A percentile compares a stretch with the other conserved stretches of the same genome.
Evolutionary conservation across 495 filamentous ascomycete genomes (phyloP).

Genomic region (Aspergillus nidulans): DNA sequence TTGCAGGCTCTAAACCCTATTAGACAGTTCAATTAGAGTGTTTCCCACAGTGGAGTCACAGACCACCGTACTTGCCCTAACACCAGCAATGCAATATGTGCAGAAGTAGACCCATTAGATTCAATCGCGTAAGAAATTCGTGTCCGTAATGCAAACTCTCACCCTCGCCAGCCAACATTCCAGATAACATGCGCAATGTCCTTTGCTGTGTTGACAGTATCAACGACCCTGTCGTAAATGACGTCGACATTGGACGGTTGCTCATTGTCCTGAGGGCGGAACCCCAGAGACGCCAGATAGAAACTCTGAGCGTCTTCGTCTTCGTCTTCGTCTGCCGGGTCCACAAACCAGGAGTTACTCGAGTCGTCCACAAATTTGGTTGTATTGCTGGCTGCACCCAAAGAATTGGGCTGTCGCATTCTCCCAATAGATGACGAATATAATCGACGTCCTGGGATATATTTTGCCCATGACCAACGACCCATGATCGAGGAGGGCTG

Average conservation of each 20-base stretch:
- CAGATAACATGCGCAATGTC: conserved; percentile 96
- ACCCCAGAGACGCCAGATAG: conserved; percentile 70
- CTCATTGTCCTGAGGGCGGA: conserved; percentile 73
- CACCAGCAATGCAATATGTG: conserved; percentile 7
- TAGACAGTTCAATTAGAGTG: neutral
- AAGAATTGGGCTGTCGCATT: conserved; percentile 62
- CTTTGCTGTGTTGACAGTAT: conserved; percentile 92
- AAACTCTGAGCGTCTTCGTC: conserved; percentile 44
- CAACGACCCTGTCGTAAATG: conserved; percentile 77
- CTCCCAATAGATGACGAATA: conserved; percentile 74
- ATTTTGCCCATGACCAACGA: conserved; percentile 30
- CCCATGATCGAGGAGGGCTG: conserved; percentile 25
- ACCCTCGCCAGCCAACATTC: conserved; percentile 94
- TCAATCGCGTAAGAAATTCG: neutral
- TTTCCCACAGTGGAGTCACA: neutral
- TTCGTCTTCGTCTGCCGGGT: conserved; percentile 32
- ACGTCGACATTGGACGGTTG: conserved; percentile 45
- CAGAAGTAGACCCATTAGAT: neutral
- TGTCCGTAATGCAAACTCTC: conserved; percentile 20
- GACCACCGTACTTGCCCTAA: neutral
- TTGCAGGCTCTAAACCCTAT: neutral
- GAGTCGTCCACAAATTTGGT: conserved; percentile 9
- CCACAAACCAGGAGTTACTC: conserved; percentile 35
- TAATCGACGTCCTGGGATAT: conserved; percentile 39
- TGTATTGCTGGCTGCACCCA: too few species aligned